These are phyloP conservation scores for Knufia fluminis DNA, from an alignment of 2,329 filamentous ascomycete species.

Conservation along the genomic window DNA sequence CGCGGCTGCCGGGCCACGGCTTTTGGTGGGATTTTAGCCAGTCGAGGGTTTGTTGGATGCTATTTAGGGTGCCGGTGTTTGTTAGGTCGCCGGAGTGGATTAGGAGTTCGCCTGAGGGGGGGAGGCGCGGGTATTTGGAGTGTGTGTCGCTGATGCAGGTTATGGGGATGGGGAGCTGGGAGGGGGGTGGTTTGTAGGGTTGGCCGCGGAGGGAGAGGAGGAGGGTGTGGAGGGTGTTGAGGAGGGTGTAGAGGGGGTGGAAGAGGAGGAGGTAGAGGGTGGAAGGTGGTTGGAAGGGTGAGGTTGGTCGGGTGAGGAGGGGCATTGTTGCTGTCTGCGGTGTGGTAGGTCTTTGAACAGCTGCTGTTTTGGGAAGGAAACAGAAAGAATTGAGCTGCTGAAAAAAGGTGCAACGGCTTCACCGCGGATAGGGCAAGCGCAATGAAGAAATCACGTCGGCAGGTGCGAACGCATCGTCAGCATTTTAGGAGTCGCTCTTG, in stretches of 20 bases:
- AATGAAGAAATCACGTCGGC: no score
- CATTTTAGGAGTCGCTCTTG: no score
- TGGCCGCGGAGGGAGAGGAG: conserved; percentile 59
- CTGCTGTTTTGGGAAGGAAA: no score
- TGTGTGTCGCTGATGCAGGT: conserved; percentile 92
- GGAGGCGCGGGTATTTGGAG: conserved; percentile 46
- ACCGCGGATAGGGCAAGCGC: no score
- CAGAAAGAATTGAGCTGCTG: no score
- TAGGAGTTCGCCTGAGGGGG: conserved; percentile 72
- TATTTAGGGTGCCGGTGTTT: conserved; percentile 58
- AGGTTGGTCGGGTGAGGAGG: conserved; percentile 18
- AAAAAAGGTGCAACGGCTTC: no score
- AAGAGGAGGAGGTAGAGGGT: conserved; percentile 55
- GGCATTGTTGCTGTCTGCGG: conserved; percentile 9
- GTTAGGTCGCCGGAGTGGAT: conserved; percentile 85
- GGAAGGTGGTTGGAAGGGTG: conserved; percentile 41
- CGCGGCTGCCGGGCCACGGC: conserved; percentile 18
- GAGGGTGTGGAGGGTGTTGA: conserved; percentile 54
- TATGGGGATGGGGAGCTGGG: conserved; percentile 54
- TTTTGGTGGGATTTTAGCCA: conserved; percentile 58
- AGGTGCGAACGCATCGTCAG: no score
- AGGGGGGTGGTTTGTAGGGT: conserved; percentile 49
- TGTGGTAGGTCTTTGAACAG: no score
- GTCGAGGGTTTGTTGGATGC: conserved; percentile 74
- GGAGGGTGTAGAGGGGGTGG: conserved; percentile 58